Conservation (phyloP, 345 rosid species). For the Adansonia digitata region DNA sequence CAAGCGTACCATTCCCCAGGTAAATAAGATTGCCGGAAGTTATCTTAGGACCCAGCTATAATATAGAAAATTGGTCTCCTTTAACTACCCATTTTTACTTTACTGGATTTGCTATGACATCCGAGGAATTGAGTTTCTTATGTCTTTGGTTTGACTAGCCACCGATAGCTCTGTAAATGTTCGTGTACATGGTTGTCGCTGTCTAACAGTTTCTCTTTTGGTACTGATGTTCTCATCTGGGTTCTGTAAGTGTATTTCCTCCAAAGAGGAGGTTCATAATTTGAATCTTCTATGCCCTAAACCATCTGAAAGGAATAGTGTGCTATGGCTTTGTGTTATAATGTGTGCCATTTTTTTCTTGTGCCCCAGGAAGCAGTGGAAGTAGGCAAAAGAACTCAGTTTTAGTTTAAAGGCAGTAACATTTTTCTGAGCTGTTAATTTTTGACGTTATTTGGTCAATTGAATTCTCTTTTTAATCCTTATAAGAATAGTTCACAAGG, state of each 20-base stretch:
- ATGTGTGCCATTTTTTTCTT: not conserved
- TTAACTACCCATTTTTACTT: not conserved
- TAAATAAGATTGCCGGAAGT: slow-evolving; percentile 25
- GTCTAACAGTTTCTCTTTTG: not conserved
- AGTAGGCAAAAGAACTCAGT: not conserved
- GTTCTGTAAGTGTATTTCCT: not conserved
- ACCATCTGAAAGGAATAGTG: slow-evolving; percentile 2
- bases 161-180: not conserved
- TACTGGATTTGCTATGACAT: slow-evolving; percentile 1
- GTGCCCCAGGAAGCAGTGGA: not conserved
- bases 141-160: not conserved
- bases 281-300: not conserved
- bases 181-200: not conserved
- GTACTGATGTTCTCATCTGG: not conserved
- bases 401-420: not conserved
- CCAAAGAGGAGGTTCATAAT: not conserved
- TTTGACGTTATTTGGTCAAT: not conserved
- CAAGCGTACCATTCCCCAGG: slow-evolving; percentile 99
- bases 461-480: not conserved
- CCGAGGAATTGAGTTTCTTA: slow-evolving; percentile 2
- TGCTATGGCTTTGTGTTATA: not conserved
- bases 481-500: not conserved
- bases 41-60: not conserved
- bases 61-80: not conserved
- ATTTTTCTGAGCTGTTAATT: not conserved